Conservation (phyloP, 805 yeast genomes). For the Priceomyces medius region DNA sequence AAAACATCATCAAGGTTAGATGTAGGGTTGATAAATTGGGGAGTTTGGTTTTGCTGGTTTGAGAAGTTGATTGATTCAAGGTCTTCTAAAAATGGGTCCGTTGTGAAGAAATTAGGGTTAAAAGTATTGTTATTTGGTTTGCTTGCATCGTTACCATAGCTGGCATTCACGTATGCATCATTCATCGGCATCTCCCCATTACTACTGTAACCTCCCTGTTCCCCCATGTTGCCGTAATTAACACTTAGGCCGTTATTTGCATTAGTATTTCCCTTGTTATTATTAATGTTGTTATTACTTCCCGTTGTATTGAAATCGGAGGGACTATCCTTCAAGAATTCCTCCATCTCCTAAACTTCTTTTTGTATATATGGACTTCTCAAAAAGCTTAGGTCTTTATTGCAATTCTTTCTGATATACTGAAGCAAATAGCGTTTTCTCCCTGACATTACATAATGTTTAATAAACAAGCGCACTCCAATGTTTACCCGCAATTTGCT, state of each 20-base stretch:
- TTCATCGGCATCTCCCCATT: slow-evolving; percentile 1
- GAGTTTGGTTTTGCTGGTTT: slow-evolving; percentile 8
- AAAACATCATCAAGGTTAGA: slow-evolving; percentile 37
- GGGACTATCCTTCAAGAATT: slow-evolving; percentile 34
- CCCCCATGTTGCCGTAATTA: slow-evolving; percentile 5
- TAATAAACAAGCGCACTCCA: neutral
- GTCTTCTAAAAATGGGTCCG: slow-evolving; percentile 34
- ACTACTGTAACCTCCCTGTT: neutral
- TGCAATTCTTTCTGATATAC: neutral
- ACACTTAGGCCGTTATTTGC: slow-evolving; percentile 2
- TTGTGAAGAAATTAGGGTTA: slow-evolving; percentile 17
- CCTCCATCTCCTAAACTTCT: slow-evolving; percentile 22
- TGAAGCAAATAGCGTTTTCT: no score
- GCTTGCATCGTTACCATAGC: slow-evolving; percentile 16
- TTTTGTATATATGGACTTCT: neutral
- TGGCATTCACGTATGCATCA: slow-evolving; percentile 3
- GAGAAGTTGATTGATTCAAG: slow-evolving; percentile 19
- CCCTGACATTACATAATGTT: neutral
- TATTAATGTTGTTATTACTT: slow-evolving; percentile 5
- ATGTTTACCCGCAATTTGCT: slow-evolving; percentile 6
- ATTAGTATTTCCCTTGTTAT: slow-evolving; percentile 5
- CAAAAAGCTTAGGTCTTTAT: neutral
- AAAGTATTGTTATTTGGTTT: slow-evolving; percentile 14
- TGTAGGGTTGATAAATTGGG: slow-evolving; percentile 18
- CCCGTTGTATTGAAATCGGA: slow-evolving; percentile 16